A percentile compares a stretch with the other conserved stretches of the same genome.
Evolutionary conservation across 805 yeast species (phyloP).

Genomic region (Myxozyma neotropica): DNA sequence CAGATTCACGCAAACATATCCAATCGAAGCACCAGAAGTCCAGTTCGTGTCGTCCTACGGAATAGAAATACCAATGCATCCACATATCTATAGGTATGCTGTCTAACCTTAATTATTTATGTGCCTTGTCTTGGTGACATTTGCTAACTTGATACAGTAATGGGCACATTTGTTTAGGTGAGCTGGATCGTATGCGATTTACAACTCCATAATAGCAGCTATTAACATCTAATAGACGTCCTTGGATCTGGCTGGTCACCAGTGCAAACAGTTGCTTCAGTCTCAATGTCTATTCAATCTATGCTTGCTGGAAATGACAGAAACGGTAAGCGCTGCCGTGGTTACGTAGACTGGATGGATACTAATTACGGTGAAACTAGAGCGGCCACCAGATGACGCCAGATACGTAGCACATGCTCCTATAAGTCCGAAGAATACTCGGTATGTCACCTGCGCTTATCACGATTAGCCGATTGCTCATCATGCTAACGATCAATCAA

Average conservation of each 20-base stretch:
- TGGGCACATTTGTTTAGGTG: conserved; percentile 71
- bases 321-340: conserved; percentile 34
- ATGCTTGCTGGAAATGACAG: conserved; percentile 57
- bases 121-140: too few species aligned
- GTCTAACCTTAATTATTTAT: not conserved
- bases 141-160: conserved; percentile 42
- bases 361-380: conserved; percentile 12
- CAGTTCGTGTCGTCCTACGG: conserved; percentile 47
- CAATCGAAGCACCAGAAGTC: conserved; percentile 62
- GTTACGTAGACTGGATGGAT: not conserved
- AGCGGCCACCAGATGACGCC: conserved; percentile 62
- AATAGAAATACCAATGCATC: conserved; percentile 62
- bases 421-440: conserved; percentile 52
- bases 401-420: conserved; percentile 58
- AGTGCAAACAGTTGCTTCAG: conserved; percentile 49
- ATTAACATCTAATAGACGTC: conserved; percentile 44
- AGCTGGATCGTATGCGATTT: not conserved
- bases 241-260: conserved; percentile 72
- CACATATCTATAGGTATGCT: conserved; percentile 60
- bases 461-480: not conserved
- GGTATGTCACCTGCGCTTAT: conserved; percentile 21
- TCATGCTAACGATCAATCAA: conserved; percentile 8
- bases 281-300: conserved; percentile 60
- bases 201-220: not conserved
- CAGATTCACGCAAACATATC: conserved; percentile 52